Base-by-base conservation (phyloP, 2,329 filamentous ascomycete species). In the Neonectria coccinea region DNA sequence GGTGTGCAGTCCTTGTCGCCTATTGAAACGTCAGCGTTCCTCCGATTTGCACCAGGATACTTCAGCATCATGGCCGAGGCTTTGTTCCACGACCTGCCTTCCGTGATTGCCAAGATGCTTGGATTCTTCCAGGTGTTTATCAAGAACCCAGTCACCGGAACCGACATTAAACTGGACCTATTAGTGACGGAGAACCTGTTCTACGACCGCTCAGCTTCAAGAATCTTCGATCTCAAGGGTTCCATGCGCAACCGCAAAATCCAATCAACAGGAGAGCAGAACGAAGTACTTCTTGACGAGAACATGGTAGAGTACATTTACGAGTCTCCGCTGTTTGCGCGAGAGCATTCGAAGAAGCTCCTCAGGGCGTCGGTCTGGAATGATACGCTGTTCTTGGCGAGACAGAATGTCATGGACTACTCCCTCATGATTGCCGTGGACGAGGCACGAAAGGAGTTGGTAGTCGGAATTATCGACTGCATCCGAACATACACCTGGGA, bases 301-400 rank as follows among this genome's bases (percentile, higher is more conserved):
- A 99, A 99, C 79, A 96, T 99, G 86, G 96, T 99, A 10, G 97
- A 99, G 78, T 98, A 97, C 77, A 98, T 99, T 68, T 99, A 97
- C 74, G 96, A 99, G 77, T 97, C 93, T 2, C 97, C 96, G 0
- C 86, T 99, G 16, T 99, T 99, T 78, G 91, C 95, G 10, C 89
- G 97, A 51, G 96, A 99, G 78, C 95, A 99, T 79, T 95, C 93
- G 25, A 97, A 97, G 82, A 97, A 97, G 77, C 86, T 98, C 12
- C 87, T 99, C 33, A 89, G 93, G 67, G 92, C 92, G 56, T 96
- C 92, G 10, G 94, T 99, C 2, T 98, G 94, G 90, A 99, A 99
- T 76, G 97, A 99, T 77, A 99, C 97, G 1, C 84, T 99, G 29
- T 99, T 98, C 82, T 82, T 99, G 56, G 94, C 92, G 52, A 89